phyloP scores from a whole-genome alignment of 2,329 filamentous ascomycete genomes.

The Hysterium pulicare region DNA sequence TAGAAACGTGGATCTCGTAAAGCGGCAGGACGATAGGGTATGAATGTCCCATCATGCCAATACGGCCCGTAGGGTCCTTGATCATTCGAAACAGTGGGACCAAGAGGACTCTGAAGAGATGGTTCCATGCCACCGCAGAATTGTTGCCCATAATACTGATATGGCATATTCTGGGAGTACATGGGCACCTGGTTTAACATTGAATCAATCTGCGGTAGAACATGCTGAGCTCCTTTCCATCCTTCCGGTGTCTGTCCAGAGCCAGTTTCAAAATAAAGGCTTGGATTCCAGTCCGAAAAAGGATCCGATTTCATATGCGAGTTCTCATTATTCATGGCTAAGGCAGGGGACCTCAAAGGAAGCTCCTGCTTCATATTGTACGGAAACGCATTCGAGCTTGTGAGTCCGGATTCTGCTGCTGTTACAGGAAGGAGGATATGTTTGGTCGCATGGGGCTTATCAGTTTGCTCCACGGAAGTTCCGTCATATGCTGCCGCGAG shows the following conservation, averaged over 20 bases:
- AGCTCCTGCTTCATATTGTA: conserved; percentile 35
- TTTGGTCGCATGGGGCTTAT: conserved; percentile 74
- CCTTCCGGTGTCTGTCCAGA: conserved; percentile 29
- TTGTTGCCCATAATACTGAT: conserved; percentile 40
- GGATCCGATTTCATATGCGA: conserved; percentile 19
- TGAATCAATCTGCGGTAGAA: conserved; percentile 56
- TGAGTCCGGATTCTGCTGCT: conserved; percentile 36
- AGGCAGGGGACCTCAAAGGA: conserved; percentile 29
- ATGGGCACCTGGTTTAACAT: conserved; percentile 58
- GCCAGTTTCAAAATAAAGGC: conserved; percentile 34
- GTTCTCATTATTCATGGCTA: conserved; percentile 13
- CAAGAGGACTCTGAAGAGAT: conserved; percentile 32
- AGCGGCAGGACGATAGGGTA: conserved; percentile 39
- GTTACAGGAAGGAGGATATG: conserved; percentile 72
- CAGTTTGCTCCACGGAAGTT: conserved; percentile 67
- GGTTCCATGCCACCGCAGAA: conserved; percentile 31
- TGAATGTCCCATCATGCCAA: conserved; percentile 41
- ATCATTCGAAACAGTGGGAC: conserved; percentile 40
- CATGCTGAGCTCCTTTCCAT: conserved; percentile 44
- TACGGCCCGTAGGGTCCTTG: conserved; percentile 40
- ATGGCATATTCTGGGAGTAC: conserved; percentile 54
- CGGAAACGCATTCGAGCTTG: conserved; percentile 20
- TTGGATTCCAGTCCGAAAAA: conserved; percentile 31
- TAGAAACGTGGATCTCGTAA: conserved; percentile 39
- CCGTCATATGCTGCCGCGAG: conserved; percentile 89